Evolutionary conservation across 768 basidiomycete genomes (phyloP), one percentile per base, ranked within the genome.

Genomic region (Panaeolus papilionaceus): DNA sequence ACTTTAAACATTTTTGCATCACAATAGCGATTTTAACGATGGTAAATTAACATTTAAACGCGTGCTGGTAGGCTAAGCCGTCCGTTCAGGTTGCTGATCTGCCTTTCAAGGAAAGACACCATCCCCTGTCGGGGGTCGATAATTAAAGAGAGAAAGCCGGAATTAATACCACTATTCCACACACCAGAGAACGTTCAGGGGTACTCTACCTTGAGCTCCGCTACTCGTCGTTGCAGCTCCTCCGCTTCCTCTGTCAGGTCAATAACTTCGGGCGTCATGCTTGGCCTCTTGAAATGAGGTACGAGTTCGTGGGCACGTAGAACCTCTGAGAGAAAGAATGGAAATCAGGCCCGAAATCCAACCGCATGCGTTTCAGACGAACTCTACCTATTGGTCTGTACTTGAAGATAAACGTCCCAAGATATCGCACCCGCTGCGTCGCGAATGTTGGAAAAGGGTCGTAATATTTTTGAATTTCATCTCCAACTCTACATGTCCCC

Each of bases 361-460:
- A 33, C 33, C 33, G 2, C 5, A 33, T 33, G 33, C 1, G 33
- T 33, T 33, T 33, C 33, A 2, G 33, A 26, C 4, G 16, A 33
- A 37, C 6, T 38, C 26, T 58, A 71, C 71, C 65, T 16, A 71
- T 8, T 3, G 71, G 71, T 2, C 71, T 65, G 38, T 71, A 71
- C 38, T 54, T 66, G 45, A 71, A 71, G 7, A 58, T 51, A 37
- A 71, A 71, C 2, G 39, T 47, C 37, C 26, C 18, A 16, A 49
- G 42, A 5, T 5, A 20, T 33, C 45, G 20, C 23, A 62, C 49
- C 2, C 66, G 16, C 14, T 64, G 62, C 8, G 63, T 63, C 8
- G 49, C 0, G 7, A 23, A 18, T 10, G 37, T 28, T 1, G 63
- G 40, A 26, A 54, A 37, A 7, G 54, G 54, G n/a, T 58, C 54